Base-by-base conservation (phyloP, 2,329 filamentous ascomycete species). In the Botryotinia globosa region DNA sequence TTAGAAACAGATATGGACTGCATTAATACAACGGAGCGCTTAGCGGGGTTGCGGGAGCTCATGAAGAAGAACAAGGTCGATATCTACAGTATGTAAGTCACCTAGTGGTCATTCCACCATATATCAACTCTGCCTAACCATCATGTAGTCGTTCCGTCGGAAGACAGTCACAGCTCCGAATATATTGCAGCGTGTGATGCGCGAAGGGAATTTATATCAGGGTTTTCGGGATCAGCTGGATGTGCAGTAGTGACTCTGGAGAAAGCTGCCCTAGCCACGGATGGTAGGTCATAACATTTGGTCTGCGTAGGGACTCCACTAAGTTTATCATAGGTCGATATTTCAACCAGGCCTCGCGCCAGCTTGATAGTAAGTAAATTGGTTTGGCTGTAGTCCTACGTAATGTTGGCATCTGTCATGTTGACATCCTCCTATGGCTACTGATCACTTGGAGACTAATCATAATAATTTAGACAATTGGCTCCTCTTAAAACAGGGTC, bases 111-210 rank as follows among this genome's bases (percentile, higher is more conserved):
- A 58, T 45, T 32, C 32, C 34, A 20, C 14, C 44, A 34, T 48
- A 16, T 37, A 25, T 74, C 74, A 77, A 74, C 74, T 74, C 72
- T 56, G 61, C 68, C 74, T 76, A 73, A 76, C 78, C 3, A 22
- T 51, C 83, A 87, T 71, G 67, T 81, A 98, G 95, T 99, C 80
- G 89, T 98, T 10, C 96, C 96, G 0, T 98, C 95, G 48, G 96
- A 98, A 87, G 96, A 99, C 82, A 95, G 93, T 81, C 96, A 99
- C 82, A 93, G 95, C 77, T 98, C 95, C 77, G 96, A 99, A 84
- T 99, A 99, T 83, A 98, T 98, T 82, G 96, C 96, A 68, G 90
- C 91, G n/a, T 97, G 94, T 81, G 96, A 99, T 85, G 94, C 88
- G 74, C 90, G 96, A 77, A 91, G 96, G 85, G 93, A 91, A 81